Evolutionary conservation across 257 asterid species (phyloP).

Genomic region (Capsicum pubescens): DNA sequence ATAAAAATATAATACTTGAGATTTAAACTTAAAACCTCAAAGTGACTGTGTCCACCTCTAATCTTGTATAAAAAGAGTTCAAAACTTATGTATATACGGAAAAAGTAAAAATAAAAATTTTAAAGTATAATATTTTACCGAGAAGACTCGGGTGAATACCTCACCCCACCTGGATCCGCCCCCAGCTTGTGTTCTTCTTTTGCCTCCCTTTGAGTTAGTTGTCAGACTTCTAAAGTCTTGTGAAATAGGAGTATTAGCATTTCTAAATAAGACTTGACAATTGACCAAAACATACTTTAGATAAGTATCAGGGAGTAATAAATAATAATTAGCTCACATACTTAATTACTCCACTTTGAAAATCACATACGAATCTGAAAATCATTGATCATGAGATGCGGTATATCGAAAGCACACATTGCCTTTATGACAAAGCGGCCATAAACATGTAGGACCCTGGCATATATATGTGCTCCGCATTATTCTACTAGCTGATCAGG

Average conservation of each 20-base stretch:
- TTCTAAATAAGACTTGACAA: not conserved
- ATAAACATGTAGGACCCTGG: not conserved
- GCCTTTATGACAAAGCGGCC: not conserved
- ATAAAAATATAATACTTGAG: too few relatives aligned
- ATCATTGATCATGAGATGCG: not conserved
- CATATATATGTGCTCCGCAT: not conserved
- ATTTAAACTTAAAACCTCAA: too few relatives aligned
- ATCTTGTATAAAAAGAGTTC: too few relatives aligned
- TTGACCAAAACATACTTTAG: not conserved
- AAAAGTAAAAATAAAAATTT: too few relatives aligned
- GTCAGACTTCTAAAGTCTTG: constrained; percentile 1
- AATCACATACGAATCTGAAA: not conserved
- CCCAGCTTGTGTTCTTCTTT: not conserved
- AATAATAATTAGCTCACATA: too few relatives aligned
- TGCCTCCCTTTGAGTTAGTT: not conserved
- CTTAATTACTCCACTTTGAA: not conserved
- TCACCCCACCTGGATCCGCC: too few relatives aligned
- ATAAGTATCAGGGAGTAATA: not conserved
- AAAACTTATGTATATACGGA: too few relatives aligned
- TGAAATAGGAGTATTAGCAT: not conserved
- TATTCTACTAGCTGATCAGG: not conserved
- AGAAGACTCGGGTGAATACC: too few relatives aligned
- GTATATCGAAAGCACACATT: too few relatives aligned
- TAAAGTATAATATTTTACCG: too few relatives aligned
- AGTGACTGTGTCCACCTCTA: too few relatives aligned